phyloP scores from a whole-genome alignment of 1,139 yeast species.

The Nakaseomyces kungkrabaensis region DNA sequence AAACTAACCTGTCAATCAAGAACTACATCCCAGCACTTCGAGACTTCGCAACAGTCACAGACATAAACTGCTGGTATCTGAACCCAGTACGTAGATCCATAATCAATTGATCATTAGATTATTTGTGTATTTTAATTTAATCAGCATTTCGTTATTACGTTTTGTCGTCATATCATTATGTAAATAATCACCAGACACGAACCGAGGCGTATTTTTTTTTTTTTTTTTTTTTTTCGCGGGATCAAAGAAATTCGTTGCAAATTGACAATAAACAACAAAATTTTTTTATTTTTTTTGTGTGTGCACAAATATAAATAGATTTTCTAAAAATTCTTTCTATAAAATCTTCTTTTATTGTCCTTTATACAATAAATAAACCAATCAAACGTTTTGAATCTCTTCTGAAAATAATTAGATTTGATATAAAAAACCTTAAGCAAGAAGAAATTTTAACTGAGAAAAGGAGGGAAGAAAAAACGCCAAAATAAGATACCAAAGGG shows the following conservation, averaged over 20 bases:
- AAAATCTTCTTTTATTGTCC: too few species aligned
- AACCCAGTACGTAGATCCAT: neutral
- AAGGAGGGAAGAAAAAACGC: too few species aligned
- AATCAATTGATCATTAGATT: neutral
- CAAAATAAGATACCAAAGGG: neutral
- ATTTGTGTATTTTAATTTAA: too few species aligned
- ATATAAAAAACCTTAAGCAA: too few species aligned
- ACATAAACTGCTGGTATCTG: neutral
- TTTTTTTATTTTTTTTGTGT: neutral
- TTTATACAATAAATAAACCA: too few species aligned
- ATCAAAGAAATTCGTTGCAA: neutral
- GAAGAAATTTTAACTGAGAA: too few species aligned
- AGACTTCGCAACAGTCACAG: neutral
- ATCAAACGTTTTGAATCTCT: too few species aligned
- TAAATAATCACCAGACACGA: neutral
- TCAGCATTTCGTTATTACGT: too few species aligned
- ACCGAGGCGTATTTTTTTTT: neutral
- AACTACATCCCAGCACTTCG: neutral
- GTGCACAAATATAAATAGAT: too few species aligned
- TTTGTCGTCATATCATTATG: neutral
- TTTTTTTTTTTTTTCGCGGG: neutral
- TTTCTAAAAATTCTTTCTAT: neutral
- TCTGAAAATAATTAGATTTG: too few species aligned
- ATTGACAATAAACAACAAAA: neutral
- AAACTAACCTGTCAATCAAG: slow-evolving; percentile 1